A percentile compares a stretch with the other conserved stretches of the same genome.
phyloP scores from a whole-genome alignment of 169 alveolate species.

The Cryptosporidium xiaoi region DNA sequence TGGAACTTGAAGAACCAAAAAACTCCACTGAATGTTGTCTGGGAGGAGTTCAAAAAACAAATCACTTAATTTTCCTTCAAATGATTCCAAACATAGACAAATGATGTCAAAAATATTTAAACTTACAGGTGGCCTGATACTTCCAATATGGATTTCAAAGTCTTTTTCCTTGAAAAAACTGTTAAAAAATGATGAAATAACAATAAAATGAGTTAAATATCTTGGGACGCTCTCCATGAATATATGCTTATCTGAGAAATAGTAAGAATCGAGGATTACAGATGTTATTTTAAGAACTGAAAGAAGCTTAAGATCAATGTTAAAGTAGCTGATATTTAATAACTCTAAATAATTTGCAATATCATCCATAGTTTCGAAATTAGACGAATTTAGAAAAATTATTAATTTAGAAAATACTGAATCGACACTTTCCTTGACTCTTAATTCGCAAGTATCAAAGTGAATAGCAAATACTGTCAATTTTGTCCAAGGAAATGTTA shows the following conservation, averaged over 20 bases:
- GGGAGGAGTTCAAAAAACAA: conserved; percentile 44
- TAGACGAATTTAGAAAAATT: conserved; percentile 1
- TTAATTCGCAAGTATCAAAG: not conserved
- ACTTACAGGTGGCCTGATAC: conserved; percentile 17
- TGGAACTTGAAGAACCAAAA: conserved; percentile 51
- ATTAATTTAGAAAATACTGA: conserved; percentile 34
- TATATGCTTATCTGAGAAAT: not conserved
- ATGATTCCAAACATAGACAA: conserved; percentile 21
- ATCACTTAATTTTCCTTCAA: conserved; percentile 36
- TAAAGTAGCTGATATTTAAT: not conserved
- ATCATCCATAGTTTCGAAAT: conserved; percentile 1
- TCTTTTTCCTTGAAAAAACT: conserved; percentile 28
- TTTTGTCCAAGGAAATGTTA: conserved; percentile 64
- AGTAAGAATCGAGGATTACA: conserved; percentile 2
- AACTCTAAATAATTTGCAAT: conserved; percentile 10
- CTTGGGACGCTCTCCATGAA: conserved; percentile 9
- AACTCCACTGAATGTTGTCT: conserved; percentile 50
- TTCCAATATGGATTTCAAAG: conserved; percentile 8
- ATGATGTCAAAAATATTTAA: conserved; percentile 58
- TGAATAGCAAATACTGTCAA: conserved; percentile 18
- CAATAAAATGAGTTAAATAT: not conserved
- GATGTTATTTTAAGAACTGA: conserved; percentile 33
- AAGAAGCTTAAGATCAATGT: conserved; percentile 25
- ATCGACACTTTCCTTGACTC: conserved; percentile 30
- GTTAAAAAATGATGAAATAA: conserved; percentile 26